phyloP scores from a whole-genome alignment of 2,329 filamentous ascomycete genomes.

The Lasiodiplodia theobromae region DNA sequence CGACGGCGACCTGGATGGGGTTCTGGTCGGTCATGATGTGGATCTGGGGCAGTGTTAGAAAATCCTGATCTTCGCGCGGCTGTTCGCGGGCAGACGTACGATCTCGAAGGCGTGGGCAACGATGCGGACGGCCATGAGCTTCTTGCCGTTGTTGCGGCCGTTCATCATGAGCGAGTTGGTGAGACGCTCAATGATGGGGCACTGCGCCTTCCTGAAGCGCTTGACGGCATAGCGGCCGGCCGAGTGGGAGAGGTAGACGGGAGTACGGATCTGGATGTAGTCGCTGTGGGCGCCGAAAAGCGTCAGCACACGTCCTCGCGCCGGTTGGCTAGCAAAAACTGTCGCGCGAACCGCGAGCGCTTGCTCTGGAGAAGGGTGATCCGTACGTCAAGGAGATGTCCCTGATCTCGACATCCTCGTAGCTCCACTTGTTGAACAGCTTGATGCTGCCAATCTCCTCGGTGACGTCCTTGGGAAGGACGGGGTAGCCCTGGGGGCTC shows the following conservation, averaged over 20 bases:
- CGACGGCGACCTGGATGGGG: slow-evolving; percentile 99
- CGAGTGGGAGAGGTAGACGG: slow-evolving; percentile 99
- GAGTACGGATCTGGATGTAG: slow-evolving; percentile 99
- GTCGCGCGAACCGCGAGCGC: neutral
- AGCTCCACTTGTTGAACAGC: slow-evolving; percentile 98
- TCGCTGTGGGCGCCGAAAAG: slow-evolving; percentile 68
- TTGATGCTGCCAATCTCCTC: slow-evolving; percentile 90
- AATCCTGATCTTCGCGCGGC: neutral
- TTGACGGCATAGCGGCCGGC: slow-evolving; percentile 98
- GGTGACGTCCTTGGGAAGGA: slow-evolving; percentile 92
- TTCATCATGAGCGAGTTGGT: slow-evolving; percentile 99
- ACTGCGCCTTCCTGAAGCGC: slow-evolving; percentile 99
- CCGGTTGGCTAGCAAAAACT: neutral
- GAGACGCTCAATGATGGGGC: slow-evolving; percentile 99
- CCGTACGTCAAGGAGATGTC: slow-evolving; percentile 99
- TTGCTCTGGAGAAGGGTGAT: slow-evolving; percentile 25
- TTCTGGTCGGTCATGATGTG: slow-evolving; percentile 99
- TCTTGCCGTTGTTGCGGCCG: slow-evolving; percentile 99
- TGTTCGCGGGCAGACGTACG: slow-evolving; percentile 66
- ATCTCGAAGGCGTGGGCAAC: slow-evolving; percentile 99
- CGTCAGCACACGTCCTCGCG: slow-evolving; percentile 40
- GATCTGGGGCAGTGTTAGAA: slow-evolving; percentile 69
- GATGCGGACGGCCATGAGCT: slow-evolving; percentile 99
- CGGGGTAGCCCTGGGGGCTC: slow-evolving; percentile 74
- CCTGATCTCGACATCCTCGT: slow-evolving; percentile 99